These are phyloP conservation scores for Agarophyton chilense DNA, from an alignment of 23 red algal species.

Conservation along the genomic window DNA sequence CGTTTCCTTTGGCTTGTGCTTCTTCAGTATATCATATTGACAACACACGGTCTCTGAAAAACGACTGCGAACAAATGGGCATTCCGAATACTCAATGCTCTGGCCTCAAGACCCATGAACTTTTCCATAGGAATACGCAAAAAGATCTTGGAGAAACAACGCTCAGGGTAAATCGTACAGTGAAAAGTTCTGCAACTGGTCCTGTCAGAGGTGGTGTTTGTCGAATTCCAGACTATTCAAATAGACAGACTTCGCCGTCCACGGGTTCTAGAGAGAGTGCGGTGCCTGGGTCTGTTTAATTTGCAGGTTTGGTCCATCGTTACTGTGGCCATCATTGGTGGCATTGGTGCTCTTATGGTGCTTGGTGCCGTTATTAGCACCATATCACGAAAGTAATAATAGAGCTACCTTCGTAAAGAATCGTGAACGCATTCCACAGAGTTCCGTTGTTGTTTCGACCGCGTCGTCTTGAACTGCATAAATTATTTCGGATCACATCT, in stretches of 20 bases:
- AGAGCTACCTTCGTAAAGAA: too few relatives aligned
- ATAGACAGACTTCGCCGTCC: neutral
- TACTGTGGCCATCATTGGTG: conserved; percentile 16
- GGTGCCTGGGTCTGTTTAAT: conserved; percentile 24
- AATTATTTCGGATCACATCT: too few relatives aligned
- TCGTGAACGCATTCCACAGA: too few relatives aligned
- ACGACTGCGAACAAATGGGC: conserved; percentile 18
- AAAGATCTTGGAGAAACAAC: conserved; percentile 38
- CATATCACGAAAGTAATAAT: conserved; percentile 3
- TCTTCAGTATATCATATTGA: conserved; percentile 51
- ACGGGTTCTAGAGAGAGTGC: neutral
- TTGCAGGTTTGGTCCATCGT: conserved; percentile 46
- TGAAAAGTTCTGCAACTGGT: neutral
- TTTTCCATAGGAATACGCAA: conserved; percentile 27
- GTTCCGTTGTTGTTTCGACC: too few relatives aligned
- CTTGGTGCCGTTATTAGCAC: conserved; percentile 24
- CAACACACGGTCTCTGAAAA: neutral
- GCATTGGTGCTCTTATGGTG: conserved; percentile 25
- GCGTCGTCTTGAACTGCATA: too few relatives aligned
- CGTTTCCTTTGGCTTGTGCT: neutral
- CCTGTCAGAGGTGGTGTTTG: neutral
- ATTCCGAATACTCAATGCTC: conserved; percentile 29
- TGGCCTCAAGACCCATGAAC: conserved; percentile 61
- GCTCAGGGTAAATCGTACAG: neutral
- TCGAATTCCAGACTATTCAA: conserved; percentile 25